Evolutionary conservation across 208 protist species (phyloP).

Genomic region (Crithidia brevicula): DNA sequence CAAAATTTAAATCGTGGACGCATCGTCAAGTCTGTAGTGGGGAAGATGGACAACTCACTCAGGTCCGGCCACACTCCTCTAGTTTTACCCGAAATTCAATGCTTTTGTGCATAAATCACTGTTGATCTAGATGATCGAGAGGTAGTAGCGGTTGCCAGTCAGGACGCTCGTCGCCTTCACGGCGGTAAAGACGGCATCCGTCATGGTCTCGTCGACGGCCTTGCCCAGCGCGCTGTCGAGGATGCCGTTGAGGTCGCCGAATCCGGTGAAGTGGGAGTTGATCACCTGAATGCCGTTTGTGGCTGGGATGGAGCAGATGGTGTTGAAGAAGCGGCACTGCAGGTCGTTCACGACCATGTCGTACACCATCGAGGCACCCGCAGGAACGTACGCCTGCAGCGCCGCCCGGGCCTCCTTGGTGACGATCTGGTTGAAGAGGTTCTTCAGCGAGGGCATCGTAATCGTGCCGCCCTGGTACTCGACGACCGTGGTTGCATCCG

Average conservation of each 20-base stretch:
- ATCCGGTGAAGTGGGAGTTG: constrained; percentile 3
- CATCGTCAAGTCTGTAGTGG: no score
- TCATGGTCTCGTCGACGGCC: constrained; percentile 16
- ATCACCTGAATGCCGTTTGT: constrained; percentile 14
- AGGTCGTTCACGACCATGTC: constrained; percentile 21
- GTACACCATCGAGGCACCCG: constrained; percentile 7
- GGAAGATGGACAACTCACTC: no score
- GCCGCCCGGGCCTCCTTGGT: constrained; percentile 5
- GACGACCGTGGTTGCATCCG: constrained; percentile 8
- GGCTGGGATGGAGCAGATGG: constrained; percentile 12
- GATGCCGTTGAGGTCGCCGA: constrained; percentile 16
- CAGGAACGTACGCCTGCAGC: constrained; percentile 6
- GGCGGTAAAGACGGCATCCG: constrained; percentile 3
- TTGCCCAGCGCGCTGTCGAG: constrained; percentile 11
- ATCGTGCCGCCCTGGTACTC: constrained; percentile 8
- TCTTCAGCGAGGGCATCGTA: constrained; percentile 1
- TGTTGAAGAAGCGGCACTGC: constrained; percentile 15
- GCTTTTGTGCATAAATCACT: no score
- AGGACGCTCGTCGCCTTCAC: constrained; percentile 3
- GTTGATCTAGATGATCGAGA: constrained; percentile 24
- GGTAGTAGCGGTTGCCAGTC: constrained; percentile 6
- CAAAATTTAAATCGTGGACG: no score
- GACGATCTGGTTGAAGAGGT: constrained; percentile 10
- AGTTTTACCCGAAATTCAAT: no score
- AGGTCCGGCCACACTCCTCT: no score